phyloP scores from a whole-genome alignment of 2,329 filamentous ascomycete genomes.

The Knoxdaviesia capensis region DNA sequence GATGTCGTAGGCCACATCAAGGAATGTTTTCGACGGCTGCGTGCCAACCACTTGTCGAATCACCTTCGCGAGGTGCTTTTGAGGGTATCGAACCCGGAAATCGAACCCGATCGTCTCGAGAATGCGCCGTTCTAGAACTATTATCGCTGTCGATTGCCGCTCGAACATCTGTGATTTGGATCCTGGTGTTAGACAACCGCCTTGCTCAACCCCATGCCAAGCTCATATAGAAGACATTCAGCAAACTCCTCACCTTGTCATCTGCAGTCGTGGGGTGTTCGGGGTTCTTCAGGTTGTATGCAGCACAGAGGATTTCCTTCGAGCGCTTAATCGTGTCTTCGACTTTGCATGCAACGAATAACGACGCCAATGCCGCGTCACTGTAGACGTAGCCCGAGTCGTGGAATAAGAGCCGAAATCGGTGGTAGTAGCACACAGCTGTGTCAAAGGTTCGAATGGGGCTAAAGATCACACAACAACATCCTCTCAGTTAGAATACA shows the following conservation, averaged over 20 bases:
- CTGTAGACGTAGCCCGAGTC: constrained; percentile 70
- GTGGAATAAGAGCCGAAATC: constrained; percentile 71
- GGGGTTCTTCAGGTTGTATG: constrained; percentile 61
- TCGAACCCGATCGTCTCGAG: constrained; percentile 88
- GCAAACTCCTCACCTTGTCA: constrained; percentile 42
- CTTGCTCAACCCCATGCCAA: neutral
- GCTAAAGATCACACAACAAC: constrained; percentile 18
- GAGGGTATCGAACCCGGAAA: constrained; percentile 74
- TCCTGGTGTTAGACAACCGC: neutral
- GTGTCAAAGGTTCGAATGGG: constrained; percentile 86
- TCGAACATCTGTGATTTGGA: constrained; percentile 50
- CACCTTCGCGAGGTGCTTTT: constrained; percentile 69
- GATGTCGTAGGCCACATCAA: constrained; percentile 57
- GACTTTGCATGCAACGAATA: constrained; percentile 91
- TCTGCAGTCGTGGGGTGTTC: constrained; percentile 55
- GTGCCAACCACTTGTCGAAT: constrained; percentile 32
- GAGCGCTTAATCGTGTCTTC: constrained; percentile 98
- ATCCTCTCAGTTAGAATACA: constrained; percentile 3
- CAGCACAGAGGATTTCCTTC: constrained; percentile 74
- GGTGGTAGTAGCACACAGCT: constrained; percentile 82
- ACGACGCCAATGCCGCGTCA: constrained; percentile 70
- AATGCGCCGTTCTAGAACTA: constrained; percentile 79
- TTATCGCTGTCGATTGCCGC: constrained; percentile 54
- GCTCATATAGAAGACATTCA: neutral
- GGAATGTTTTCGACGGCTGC: constrained; percentile 33